Conservation (phyloP, 2,329 filamentous ascomycete species). For the Cercospora sp. region DNA sequence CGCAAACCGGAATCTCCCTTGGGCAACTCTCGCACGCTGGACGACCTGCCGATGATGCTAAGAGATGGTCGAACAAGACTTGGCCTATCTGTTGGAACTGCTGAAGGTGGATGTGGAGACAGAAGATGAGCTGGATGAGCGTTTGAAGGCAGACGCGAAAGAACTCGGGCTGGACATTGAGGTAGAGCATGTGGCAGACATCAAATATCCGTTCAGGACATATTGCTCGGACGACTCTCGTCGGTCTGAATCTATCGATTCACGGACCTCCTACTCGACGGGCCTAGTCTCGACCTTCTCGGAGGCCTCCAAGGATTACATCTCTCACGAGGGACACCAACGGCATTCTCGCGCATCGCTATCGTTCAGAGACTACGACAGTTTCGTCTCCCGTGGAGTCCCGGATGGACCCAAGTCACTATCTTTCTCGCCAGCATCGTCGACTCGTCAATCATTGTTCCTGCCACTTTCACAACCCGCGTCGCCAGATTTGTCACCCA, state of each 20-base stretch:
- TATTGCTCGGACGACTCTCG: conserved; percentile 27
- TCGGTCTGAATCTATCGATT: conserved; percentile 37
- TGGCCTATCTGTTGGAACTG: conserved; percentile 35
- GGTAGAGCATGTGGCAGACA: conserved; percentile 17
- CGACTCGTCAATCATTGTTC: conserved; percentile 35
- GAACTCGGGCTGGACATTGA: conserved; percentile 30
- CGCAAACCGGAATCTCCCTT: background rate
- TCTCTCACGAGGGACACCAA: conserved; percentile 8
- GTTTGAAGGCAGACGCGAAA: conserved; percentile 31
- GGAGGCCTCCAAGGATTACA: conserved; percentile 35
- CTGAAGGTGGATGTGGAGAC: conserved; percentile 35
- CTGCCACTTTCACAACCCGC: conserved; percentile 32
- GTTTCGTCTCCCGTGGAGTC: conserved; percentile 33
- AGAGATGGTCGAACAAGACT: conserved; percentile 26
- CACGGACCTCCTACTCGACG: conserved; percentile 38
- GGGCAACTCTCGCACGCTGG: background rate
- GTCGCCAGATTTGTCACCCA: conserved; percentile 32
- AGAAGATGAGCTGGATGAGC: conserved; percentile 34
- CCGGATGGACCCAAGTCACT: conserved; percentile 32
- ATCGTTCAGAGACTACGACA: conserved; percentile 40
- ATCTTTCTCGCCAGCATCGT: conserved; percentile 34
- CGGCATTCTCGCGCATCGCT: conserved; percentile 31
- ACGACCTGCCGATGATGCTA: conserved; percentile 7
- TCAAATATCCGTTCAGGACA: conserved; percentile 11
- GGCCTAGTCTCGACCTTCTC: conserved; percentile 39